A percentile compares a stretch with the other conserved stretches of the same genome.
Conservation (phyloP, 768 basidiomycete genomes). For the Floccularia luteovirens region DNA sequence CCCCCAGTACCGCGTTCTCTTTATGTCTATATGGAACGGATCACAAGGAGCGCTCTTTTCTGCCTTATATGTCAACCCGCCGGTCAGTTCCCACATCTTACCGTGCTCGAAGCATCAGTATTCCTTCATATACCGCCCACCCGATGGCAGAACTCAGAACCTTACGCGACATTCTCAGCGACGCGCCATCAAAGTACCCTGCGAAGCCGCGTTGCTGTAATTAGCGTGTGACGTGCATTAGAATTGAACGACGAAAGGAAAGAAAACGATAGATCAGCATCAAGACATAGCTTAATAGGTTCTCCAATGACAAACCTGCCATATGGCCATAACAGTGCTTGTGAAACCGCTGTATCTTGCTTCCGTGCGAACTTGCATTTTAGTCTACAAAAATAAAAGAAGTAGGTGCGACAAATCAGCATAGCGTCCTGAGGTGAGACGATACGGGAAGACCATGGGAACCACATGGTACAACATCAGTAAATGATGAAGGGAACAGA, state of each 20-base stretch:
- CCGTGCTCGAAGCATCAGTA: constrained; percentile 60
- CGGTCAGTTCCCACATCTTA: too few species aligned
- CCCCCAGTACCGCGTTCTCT: too few species aligned
- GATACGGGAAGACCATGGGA: too few species aligned
- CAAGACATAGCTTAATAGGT: neutral
- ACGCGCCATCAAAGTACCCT: constrained; percentile 85
- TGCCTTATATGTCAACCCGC: too few species aligned
- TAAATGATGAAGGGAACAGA: neutral
- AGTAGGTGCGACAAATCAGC: neutral
- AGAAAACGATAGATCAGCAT: neutral
- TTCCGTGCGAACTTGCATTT: constrained; percentile 85
- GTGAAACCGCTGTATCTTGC: constrained; percentile 66
- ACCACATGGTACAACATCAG: too few species aligned
- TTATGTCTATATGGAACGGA: too few species aligned
- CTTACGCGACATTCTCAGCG: constrained; percentile 79
- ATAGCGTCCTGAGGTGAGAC: too few species aligned
- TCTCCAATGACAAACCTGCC: constrained; percentile 42
- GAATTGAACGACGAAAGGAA: too few species aligned
- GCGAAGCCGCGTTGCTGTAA: constrained; percentile 66
- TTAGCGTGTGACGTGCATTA: too few species aligned
- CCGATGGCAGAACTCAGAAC: constrained; percentile 84
- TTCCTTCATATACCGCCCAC: constrained; percentile 86
- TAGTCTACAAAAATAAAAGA: constrained; percentile 45
- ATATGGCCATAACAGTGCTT: constrained; percentile 58
- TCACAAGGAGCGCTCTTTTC: too few species aligned